A percentile compares a stretch with the other conserved stretches of the same genome.
Evolutionary conservation across 306 rosid species (phyloP).

Genomic region (Calophaca sinica): DNA sequence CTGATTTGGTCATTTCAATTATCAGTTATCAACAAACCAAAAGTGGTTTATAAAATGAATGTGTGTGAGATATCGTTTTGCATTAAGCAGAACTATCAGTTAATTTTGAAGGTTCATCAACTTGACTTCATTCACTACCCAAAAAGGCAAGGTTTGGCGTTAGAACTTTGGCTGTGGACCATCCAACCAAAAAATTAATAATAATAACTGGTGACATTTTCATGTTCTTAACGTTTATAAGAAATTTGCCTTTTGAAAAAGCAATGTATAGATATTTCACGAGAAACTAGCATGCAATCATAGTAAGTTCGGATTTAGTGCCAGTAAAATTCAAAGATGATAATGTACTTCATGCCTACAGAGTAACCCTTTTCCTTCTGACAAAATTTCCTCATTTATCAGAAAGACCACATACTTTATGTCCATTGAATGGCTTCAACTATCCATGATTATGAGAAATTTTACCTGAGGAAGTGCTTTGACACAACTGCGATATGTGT

Average conservation of each 20-base stretch:
- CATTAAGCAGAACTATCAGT: conserved; percentile 35
- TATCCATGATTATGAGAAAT: conserved; percentile 33
- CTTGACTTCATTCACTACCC: conserved; percentile 33
- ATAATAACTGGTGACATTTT: neutral
- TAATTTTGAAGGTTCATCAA: conserved; percentile 4
- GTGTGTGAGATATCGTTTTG: conserved; percentile 19
- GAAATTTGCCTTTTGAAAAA: conserved; percentile 22
- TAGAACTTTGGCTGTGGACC: conserved; percentile 22
- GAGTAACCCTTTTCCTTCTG: conserved; percentile 29
- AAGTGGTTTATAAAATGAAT: conserved; percentile 20
- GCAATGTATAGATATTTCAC: neutral
- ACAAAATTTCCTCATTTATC: conserved; percentile 15
- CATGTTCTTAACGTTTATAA: neutral
- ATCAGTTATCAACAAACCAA: conserved; percentile 27
- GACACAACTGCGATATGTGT: conserved; percentile 96
- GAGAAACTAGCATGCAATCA: conserved; percentile 13
- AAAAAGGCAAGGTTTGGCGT: conserved; percentile 24
- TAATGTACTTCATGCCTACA: conserved; percentile 28
- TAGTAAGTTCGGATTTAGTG: neutral
- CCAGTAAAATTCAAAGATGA: conserved; percentile 12
- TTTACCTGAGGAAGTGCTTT: conserved; percentile 99
- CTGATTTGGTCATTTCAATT: conserved; percentile 24
- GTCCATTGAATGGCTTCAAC: conserved; percentile 26
- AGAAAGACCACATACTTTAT: neutral
- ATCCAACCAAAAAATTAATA: conserved; percentile 12